phyloP scores from a whole-genome alignment of 2,329 filamentous ascomycete genomes.

The Sporothrix brunneoviolacea region DNA sequence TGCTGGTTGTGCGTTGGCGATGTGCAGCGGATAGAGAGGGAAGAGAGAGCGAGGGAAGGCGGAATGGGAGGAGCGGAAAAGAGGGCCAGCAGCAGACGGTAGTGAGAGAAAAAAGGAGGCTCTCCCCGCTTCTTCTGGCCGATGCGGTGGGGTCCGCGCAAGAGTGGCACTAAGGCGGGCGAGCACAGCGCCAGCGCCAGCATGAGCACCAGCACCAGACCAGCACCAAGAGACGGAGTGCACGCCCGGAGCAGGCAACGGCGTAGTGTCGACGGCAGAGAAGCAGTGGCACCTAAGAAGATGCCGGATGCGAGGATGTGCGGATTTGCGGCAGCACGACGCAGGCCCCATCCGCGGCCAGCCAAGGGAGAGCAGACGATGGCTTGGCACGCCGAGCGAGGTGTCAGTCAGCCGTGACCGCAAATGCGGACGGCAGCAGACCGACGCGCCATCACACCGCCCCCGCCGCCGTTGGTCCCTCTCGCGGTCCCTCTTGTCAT shows the following conservation, averaged over 20 bases:
- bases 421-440: too few species aligned
- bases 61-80: not conserved
- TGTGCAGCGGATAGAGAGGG: constrained; percentile 4
- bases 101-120: constrained; percentile 20
- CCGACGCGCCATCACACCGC: too few species aligned
- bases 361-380: too few species aligned
- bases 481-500: not conserved
- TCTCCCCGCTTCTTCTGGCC: constrained; percentile 20
- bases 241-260: too few species aligned
- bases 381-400: too few species aligned
- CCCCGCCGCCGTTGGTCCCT: not conserved
- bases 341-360: too few species aligned
- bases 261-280: too few species aligned
- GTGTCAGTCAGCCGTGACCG: too few species aligned
- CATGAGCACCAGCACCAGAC: constrained; percentile 1
- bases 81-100: constrained; percentile 5
- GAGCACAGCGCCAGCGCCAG: constrained; percentile 1
- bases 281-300: too few species aligned
- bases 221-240: too few species aligned
- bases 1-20: constrained; percentile 9
- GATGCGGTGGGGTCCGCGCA: constrained; percentile 18
- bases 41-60: not conserved
- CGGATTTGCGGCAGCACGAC: too few species aligned
- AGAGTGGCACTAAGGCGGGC: constrained; percentile 14
- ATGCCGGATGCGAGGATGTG: too few species aligned